Evolutionary conservation across 164 flowering plant genomes (phyloP).

Genomic region (Malania oleifera): DNA sequence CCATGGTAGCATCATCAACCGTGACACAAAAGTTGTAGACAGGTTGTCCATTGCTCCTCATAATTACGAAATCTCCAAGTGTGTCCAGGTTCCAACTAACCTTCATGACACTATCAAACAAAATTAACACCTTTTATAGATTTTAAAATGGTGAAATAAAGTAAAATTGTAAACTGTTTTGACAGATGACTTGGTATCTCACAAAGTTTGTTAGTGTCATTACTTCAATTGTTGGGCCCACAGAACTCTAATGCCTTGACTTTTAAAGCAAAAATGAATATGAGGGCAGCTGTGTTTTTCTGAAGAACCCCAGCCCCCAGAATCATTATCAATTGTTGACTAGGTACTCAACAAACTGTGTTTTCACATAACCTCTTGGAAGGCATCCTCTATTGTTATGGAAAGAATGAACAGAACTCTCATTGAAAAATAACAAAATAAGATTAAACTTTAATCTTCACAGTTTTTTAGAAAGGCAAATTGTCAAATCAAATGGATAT

Average conservation of each 20-base stretch:
- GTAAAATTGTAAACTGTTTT: background rate
- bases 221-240: too few relatives aligned
- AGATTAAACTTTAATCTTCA: background rate
- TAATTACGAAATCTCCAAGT: constrained; percentile 90
- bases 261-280: too few relatives aligned
- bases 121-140: constrained; percentile 24
- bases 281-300: too few relatives aligned
- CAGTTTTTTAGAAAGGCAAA: background rate
- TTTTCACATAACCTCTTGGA: too few relatives aligned
- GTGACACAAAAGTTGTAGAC: constrained; percentile 98
- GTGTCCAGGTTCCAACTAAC: constrained; percentile 85
- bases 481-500: background rate
- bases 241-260: too few relatives aligned
- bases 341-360: too few relatives aligned
- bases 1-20: constrained; percentile 98
- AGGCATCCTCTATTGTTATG: background rate
- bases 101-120: constrained; percentile 64
- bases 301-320: too few relatives aligned
- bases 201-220: background rate
- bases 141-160: background rate
- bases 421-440: too few relatives aligned
- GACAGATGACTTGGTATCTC: too few relatives aligned
- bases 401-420: background rate
- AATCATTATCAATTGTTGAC: too few relatives aligned
- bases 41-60: constrained; percentile 97